A percentile compares a stretch with the other conserved stretches of the same genome.
These are phyloP conservation scores for Backusella tarrabulga DNA, from an alignment of 192 early-diverging fungal species.

Conservation along the genomic window DNA sequence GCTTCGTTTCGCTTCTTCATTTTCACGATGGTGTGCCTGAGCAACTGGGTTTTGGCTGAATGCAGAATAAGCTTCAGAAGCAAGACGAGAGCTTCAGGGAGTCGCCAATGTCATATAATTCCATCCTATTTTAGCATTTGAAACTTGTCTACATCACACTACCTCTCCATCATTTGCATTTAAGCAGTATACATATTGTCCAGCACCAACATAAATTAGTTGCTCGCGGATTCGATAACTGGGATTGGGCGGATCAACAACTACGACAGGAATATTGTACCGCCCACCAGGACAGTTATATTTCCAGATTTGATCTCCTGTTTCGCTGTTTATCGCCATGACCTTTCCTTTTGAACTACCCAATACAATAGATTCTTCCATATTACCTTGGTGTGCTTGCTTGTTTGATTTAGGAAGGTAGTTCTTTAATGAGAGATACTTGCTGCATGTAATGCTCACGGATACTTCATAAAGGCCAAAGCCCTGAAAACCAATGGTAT, in stretches of 20 bases:
- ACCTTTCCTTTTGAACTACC: background rate
- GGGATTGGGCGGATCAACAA: background rate
- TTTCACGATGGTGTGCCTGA: background rate
- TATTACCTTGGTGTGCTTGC: background rate
- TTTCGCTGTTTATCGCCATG: background rate
- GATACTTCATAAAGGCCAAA: slow-evolving; percentile 20
- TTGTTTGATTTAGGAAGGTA: background rate
- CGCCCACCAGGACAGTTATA: slow-evolving; percentile 18
- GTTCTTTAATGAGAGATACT: background rate
- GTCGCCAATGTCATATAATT: slow-evolving; percentile 20
- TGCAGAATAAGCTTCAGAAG: slow-evolving; percentile 3
- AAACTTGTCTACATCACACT: background rate
- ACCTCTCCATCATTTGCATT: background rate
- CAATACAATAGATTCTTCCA: background rate
- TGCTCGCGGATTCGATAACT: background rate
- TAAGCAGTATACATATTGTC: slow-evolving; percentile 15
- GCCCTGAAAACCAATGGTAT: slow-evolving; percentile 13
- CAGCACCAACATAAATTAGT: slow-evolving; percentile 12
- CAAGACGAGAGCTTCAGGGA: slow-evolving; percentile 15
- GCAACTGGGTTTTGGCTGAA: slow-evolving; percentile 9
- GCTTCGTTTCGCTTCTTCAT: background rate
- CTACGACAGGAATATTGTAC: background rate
- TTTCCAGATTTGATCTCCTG: background rate
- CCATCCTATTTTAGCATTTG: background rate
- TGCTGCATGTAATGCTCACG: slow-evolving; percentile 11